A percentile compares a stretch with the other conserved stretches of the same genome.
These are phyloP conservation scores for Plasmopara muralis DNA, from an alignment of 352 stramenopile species.

Conservation along the genomic window DNA sequence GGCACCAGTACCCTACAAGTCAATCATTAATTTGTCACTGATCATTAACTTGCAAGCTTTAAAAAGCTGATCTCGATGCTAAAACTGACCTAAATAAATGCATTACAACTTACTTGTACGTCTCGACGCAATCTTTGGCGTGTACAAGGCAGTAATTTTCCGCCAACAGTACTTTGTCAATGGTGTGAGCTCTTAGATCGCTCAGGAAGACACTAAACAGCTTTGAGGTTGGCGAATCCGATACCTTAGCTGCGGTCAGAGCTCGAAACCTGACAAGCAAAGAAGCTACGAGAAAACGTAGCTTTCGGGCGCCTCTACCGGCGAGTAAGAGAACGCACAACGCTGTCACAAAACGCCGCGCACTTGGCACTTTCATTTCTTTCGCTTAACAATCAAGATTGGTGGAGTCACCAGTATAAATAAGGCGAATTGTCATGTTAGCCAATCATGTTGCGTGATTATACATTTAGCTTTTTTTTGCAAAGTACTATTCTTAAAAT, in stretches of 20 bases:
- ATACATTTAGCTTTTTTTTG: no score
- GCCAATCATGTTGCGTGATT: no score
- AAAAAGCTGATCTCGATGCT: background rate
- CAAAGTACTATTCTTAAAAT: no score
- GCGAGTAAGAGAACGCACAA: conserved; percentile 29
- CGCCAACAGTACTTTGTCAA: conserved; percentile 62
- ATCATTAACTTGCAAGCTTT: conserved; percentile 4
- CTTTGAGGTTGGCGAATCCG: conserved; percentile 28
- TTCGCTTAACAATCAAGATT: background rate
- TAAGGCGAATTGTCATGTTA: no score
- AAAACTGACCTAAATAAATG: conserved; percentile 1
- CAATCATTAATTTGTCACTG: conserved; percentile 4
- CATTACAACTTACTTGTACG: conserved; percentile 44
- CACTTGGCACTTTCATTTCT: conserved; percentile 30
- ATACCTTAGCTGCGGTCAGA: conserved; percentile 8
- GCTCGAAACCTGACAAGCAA: conserved; percentile 24
- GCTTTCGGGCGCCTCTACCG: conserved; percentile 15
- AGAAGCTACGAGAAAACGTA: conserved; percentile 31
- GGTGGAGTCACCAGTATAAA: no score
- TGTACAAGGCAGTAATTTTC: conserved; percentile 53
- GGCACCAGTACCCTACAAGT: conserved; percentile 56
- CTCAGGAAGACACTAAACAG: conserved; percentile 70
- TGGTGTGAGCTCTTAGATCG: conserved; percentile 37
- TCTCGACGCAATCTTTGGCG: conserved; percentile 28
- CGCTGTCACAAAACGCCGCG: conserved; percentile 27